Conservation (phyloP, 257 asterid species). For the Ligustrum vulgare region DNA sequence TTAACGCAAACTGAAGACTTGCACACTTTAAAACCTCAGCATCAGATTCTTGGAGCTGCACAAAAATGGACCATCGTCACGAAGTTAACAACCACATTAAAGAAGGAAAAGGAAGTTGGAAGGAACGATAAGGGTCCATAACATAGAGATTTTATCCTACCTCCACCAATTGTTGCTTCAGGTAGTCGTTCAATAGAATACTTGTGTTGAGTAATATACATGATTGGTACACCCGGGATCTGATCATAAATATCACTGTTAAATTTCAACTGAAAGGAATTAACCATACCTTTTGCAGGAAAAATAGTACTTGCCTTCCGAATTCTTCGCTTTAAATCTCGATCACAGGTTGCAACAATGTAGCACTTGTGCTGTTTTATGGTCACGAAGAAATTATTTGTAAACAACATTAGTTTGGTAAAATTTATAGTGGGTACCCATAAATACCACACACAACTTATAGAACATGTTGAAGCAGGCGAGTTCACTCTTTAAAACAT, state of each 20-base stretch:
- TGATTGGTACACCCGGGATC: conserved; percentile 96
- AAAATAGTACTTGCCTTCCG: conserved; percentile 57
- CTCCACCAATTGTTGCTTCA: conserved; percentile 97
- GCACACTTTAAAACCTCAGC: neutral
- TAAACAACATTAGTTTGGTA: neutral
- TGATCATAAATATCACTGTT: conserved; percentile 27
- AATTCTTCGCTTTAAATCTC: conserved; percentile 94
- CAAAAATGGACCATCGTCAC: neutral
- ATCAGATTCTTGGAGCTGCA: conserved; percentile 48
- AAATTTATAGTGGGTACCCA: neutral
- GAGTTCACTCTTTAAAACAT: neutral
- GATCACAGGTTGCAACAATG: conserved; percentile 96
- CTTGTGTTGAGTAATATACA: conserved; percentile 78
- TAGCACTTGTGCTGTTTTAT: conserved; percentile 86
- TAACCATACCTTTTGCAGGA: neutral
- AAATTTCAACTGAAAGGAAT: conserved; percentile 3
- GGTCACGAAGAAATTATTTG: conserved; percentile 18
- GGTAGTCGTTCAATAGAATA: conserved; percentile 92
- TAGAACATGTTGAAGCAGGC: neutral
- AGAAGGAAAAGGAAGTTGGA: neutral
- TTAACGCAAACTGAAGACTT: neutral
- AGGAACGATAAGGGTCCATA: neutral
- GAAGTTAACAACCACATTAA: neutral
- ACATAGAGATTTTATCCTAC: conserved; percentile 34
- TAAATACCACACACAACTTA: neutral